Evolutionary conservation across 139 green algal genomes (phyloP), one percentile per base, ranked within the genome.

Genomic region (Pseudopediastrum boryanum): DNA sequence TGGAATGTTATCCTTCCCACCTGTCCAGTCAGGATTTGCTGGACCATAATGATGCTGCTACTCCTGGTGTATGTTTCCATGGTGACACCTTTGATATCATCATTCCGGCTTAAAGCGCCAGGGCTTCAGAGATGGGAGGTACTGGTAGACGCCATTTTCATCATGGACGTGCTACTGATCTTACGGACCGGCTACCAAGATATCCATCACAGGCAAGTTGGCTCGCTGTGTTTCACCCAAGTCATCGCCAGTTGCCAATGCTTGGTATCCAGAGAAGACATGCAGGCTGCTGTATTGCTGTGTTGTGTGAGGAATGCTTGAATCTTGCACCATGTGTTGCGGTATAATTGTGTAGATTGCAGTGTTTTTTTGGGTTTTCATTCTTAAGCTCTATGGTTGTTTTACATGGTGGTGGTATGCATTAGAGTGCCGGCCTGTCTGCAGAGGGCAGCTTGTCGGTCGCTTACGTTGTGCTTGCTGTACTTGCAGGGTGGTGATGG

Each of bases 111-210:
- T 27, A 19, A 16, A 58, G 48, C 48, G 48, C 48, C 48, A n/a
- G 77, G 64, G 16, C 48, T 58, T 16, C 16, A 16, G 69, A 13
- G 61, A 25, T 29, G 77, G 21, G 54, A 83, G 10, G 41, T 29
- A 6, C 7, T 77, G 6, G 69, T 84, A 25, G 72, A 83, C 51
- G 33, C 77, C 39, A 78, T 70, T n/a, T 87, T 87, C 58, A 42
- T 73, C 5, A 65, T 83, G 23, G 82, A 87, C 56, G 56, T 87
- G 29, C 46, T 81, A 29, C 21, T 87, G 8, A 87, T 84, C 52
- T 80, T 87, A 50, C 61, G 67, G 13, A n/a, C n/a, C n/a, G n/a
- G n/a, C n/a, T n/a, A n/a, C n/a, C n/a, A n/a, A n/a, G n/a, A n/a
- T n/a, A n/a, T n/a, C n/a, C n/a, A n/a, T n/a, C n/a, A n/a, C 19